Conservation (phyloP, 208 protist species). For the Vickermania ingenoplastis region DNA sequence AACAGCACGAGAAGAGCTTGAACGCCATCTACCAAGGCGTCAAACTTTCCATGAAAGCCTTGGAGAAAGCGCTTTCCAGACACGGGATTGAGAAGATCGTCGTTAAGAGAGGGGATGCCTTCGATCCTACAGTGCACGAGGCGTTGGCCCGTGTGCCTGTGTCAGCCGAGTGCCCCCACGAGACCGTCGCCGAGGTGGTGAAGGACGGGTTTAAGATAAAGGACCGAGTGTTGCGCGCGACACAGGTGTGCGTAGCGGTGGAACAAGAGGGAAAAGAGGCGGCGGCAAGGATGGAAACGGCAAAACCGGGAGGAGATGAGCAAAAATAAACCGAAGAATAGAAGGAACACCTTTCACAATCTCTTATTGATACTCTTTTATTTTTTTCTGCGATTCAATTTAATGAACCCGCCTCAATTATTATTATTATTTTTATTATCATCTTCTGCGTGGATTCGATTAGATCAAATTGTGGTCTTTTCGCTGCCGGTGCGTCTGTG, state of each 20-base stretch:
- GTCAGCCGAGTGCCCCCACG: conserved; percentile 29
- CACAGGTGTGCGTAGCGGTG: conserved; percentile 79
- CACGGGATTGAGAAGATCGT: conserved; percentile 86
- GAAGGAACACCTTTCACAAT: too few species aligned
- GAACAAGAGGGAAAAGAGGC: background rate
- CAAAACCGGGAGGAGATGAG: too few species aligned
- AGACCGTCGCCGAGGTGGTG: conserved; percentile 71
- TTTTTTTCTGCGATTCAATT: too few species aligned
- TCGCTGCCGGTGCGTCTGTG: too few species aligned
- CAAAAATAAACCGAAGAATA: too few species aligned
- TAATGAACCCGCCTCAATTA: too few species aligned
- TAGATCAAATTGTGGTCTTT: too few species aligned
- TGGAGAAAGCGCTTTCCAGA: conserved; percentile 68
- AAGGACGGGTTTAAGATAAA: conserved; percentile 87
- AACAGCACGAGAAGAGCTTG: conserved; percentile 34
- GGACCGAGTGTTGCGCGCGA: conserved; percentile 74
- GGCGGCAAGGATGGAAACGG: background rate
- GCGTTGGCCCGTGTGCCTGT: conserved; percentile 71
- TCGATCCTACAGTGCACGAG: conserved; percentile 88
- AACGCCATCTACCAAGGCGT: conserved; percentile 71
- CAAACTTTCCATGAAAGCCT: conserved; percentile 76
- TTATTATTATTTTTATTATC: too few species aligned
- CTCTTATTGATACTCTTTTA: too few species aligned
- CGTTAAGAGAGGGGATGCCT: conserved; percentile 46
- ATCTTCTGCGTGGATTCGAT: too few species aligned